Conservation (phyloP, 2,329 filamentous ascomycete species). For the Microdochium bolleyi region DNA sequence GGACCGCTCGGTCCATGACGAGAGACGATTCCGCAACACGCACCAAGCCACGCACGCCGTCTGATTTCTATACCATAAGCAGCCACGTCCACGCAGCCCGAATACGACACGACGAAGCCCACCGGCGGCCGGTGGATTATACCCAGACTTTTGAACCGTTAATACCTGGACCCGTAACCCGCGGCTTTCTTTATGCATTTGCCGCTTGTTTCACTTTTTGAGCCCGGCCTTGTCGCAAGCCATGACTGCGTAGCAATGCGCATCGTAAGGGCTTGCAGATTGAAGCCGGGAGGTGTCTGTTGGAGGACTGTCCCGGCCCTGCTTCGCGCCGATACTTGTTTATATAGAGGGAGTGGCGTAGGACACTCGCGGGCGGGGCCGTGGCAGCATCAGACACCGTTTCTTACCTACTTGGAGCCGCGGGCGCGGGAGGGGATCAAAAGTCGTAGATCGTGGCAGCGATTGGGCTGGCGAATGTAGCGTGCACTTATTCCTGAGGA, state of each 20-base stretch:
- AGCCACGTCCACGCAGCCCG: neutral
- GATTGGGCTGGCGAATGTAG: neutral
- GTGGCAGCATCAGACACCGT: neutral
- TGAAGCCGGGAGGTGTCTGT: neutral
- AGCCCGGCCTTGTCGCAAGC: neutral
- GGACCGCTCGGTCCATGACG: conserved; percentile 68
- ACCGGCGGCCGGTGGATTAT: neutral
- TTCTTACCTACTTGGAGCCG: neutral
- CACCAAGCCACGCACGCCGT: neutral
- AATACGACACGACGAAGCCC: neutral
- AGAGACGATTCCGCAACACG: neutral
- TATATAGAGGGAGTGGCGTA: neutral
- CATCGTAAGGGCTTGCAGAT: neutral
- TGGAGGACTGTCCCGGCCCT: neutral
- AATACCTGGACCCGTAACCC: neutral
- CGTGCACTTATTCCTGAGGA: neutral
- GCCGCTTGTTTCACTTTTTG: neutral
- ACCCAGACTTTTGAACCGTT: neutral
- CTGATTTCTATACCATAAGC: neutral
- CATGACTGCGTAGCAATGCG: neutral
- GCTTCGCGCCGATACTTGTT: neutral
- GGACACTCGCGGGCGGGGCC: neutral
- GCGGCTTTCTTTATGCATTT: neutral
- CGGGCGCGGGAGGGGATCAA: neutral
- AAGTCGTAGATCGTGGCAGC: neutral